These are phyloP conservation scores for Pseudomicrostroma phylloplanum DNA, from an alignment of 1,284 basidiomycete species.

Conservation along the genomic window DNA sequence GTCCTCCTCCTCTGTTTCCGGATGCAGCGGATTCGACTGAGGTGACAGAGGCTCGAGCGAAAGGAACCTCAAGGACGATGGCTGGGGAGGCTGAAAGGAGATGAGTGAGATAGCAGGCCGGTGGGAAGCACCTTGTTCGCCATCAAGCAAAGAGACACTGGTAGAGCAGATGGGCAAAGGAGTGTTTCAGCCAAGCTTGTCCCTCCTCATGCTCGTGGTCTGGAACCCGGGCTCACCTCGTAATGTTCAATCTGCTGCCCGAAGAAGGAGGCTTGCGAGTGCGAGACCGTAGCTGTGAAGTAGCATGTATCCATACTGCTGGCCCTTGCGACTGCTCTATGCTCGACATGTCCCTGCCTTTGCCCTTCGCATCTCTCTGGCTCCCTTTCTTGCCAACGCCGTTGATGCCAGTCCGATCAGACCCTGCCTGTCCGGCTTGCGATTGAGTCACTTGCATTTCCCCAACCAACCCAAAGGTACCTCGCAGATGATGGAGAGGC, in stretches of 20 bases:
- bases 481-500: not conserved
- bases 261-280: not conserved
- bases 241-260: not conserved
- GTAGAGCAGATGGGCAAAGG: not conserved
- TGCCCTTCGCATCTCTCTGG: not conserved
- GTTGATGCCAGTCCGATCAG: not conserved
- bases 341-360: not conserved
- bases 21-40: conserved; percentile 15
- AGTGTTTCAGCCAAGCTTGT: not conserved
- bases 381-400: not conserved
- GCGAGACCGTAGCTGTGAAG: not conserved
- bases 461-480: too few relatives aligned
- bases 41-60: conserved; percentile 54
- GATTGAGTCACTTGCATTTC: not conserved
- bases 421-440: not conserved
- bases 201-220: too few relatives aligned
- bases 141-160: not conserved
- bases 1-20: conserved; percentile 15
- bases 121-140: not conserved
- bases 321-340: not conserved
- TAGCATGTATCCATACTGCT: not conserved
- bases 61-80: conserved; percentile 59
- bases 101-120: conserved; percentile 32
- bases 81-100: conserved; percentile 57
- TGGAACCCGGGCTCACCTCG: not conserved